Conservation (phyloP, 164 flowering plant species). For the Piper betle region DNA sequence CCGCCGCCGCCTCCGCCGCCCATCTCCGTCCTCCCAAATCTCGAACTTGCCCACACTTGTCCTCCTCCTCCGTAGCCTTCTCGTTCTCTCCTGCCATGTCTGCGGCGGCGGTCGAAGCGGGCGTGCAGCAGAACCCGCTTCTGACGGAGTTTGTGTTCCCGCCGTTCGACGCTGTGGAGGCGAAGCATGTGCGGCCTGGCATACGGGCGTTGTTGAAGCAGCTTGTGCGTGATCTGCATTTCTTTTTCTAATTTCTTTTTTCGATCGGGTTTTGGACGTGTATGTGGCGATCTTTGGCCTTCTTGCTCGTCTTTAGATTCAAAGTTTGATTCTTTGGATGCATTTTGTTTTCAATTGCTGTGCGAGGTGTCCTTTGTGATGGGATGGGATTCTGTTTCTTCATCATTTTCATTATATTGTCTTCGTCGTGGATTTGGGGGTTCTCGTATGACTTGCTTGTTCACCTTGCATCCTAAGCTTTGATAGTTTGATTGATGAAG, state of each 20-base stretch:
- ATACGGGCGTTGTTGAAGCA: conserved; percentile 50
- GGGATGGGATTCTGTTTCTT: too few species aligned
- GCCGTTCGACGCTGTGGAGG: conserved; percentile 65
- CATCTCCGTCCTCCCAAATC: conserved; percentile 24
- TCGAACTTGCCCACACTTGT: conserved; percentile 1
- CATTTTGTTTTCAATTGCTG: not conserved
- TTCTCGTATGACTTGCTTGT: too few species aligned
- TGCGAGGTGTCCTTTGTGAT: not conserved
- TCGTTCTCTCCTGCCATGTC: conserved; percentile 3
- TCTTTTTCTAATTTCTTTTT: not conserved
- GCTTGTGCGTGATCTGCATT: conserved; percentile 31
- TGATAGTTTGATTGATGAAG: too few species aligned
- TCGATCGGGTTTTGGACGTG: not conserved
- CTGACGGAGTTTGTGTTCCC: conserved; percentile 67
- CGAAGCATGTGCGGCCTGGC: conserved; percentile 75
- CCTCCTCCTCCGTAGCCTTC: not conserved
- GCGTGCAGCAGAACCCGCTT: conserved; percentile 29
- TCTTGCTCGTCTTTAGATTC: not conserved
- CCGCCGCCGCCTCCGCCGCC: conserved; percentile 68
- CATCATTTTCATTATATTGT: too few species aligned
- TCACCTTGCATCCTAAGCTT: too few species aligned
- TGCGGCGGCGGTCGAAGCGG: conserved; percentile 10
- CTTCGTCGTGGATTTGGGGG: too few species aligned
- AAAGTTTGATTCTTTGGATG: too few species aligned
- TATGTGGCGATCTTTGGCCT: too few species aligned